A percentile compares a stretch with the other conserved stretches of the same genome.
Conservation (phyloP, 2,329 filamentous ascomycete genomes). For the Colletotrichum horii region DNA sequence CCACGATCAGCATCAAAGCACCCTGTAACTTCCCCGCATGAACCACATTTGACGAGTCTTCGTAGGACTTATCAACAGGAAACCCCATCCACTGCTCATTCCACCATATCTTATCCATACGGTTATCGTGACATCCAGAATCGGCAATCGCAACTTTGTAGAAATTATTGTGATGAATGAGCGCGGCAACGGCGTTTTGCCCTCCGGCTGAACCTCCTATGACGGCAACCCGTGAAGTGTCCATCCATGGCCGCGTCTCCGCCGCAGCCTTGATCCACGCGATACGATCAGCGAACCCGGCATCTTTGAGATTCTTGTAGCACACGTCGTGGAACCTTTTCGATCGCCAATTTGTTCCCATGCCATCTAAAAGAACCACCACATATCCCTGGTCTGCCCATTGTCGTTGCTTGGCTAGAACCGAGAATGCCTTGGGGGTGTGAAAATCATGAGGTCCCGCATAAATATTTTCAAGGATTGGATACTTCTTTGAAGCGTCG, state of each 20-base stretch:
- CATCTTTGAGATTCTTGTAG: constrained; percentile 33
- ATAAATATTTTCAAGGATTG: constrained; percentile 33
- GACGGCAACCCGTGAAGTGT: constrained; percentile 31
- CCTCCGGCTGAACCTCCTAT: constrained; percentile 34
- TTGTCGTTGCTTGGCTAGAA: constrained; percentile 18
- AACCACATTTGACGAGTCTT: constrained; percentile 29
- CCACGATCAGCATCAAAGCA: constrained; percentile 31
- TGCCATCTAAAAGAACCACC: constrained; percentile 33
- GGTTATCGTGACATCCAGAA: constrained; percentile 35
- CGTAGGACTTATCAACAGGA: constrained; percentile 32
- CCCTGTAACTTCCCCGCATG: constrained; percentile 32
- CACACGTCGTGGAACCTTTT: constrained; percentile 34
- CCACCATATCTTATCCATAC: constrained; percentile 35
- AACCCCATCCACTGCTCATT: constrained; percentile 37
- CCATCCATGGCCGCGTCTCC: constrained; percentile 30
- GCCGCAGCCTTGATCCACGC: constrained; percentile 32
- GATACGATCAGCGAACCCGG: constrained; percentile 33
- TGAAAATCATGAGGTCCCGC: constrained; percentile 29
- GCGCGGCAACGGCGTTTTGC: constrained; percentile 30
- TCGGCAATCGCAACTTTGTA: constrained; percentile 32
- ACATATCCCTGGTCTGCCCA: constrained; percentile 34
- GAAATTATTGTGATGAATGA: constrained; percentile 32
- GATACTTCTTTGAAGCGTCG: constrained; percentile 28
- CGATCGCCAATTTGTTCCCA: constrained; percentile 35
- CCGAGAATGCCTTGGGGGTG: constrained; percentile 28